Conservation (phyloP, 75 land plant genomes). For the Pseudotsuga menziesii region DNA sequence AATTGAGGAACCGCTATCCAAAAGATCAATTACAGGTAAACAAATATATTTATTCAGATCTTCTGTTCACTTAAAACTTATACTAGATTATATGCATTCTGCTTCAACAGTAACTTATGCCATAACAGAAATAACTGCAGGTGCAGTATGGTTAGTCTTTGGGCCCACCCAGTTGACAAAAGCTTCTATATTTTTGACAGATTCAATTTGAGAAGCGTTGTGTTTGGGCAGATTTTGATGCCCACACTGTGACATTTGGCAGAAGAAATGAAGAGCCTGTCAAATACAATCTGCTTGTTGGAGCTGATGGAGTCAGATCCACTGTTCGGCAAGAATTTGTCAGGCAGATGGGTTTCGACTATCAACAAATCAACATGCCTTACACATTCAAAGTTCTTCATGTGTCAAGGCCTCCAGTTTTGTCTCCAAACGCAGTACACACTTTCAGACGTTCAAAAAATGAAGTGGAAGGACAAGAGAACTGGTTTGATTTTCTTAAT, state of each 20-base stretch:
- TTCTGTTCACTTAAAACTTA: background rate
- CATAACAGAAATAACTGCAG: slow-evolving; percentile 1
- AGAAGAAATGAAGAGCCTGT: slow-evolving; percentile 6
- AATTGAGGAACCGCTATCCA: slow-evolving; percentile 21
- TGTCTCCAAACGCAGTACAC: slow-evolving; percentile 34
- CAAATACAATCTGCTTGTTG: slow-evolving; percentile 30
- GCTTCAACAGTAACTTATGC: background rate
- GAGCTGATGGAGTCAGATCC: slow-evolving; percentile 36
- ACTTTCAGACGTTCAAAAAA: slow-evolving; percentile 27
- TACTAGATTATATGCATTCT: background rate
- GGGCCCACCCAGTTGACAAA: background rate
- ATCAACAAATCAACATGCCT: slow-evolving; percentile 35
- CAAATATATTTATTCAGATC: background rate
- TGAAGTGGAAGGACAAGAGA: slow-evolving; percentile 17
- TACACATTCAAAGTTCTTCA: slow-evolving; percentile 34
- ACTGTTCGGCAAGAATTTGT: slow-evolving; percentile 25
- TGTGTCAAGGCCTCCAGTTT: slow-evolving; percentile 25
- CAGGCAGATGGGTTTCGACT: slow-evolving; percentile 29
- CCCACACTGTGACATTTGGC: slow-evolving; percentile 24
- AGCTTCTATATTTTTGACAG: slow-evolving; percentile 16
- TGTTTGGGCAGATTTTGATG: slow-evolving; percentile 23
- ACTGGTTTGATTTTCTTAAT: slow-evolving; percentile 17
- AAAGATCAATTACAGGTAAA: slow-evolving; percentile 27
- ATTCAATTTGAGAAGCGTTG: slow-evolving; percentile 21
- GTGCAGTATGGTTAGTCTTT: slow-evolving; percentile 2